A percentile compares a stretch with the other conserved stretches of the same genome.
phyloP scores from a whole-genome alignment of 768 basidiomycete genomes.

The Psilocybe cubensis region DNA sequence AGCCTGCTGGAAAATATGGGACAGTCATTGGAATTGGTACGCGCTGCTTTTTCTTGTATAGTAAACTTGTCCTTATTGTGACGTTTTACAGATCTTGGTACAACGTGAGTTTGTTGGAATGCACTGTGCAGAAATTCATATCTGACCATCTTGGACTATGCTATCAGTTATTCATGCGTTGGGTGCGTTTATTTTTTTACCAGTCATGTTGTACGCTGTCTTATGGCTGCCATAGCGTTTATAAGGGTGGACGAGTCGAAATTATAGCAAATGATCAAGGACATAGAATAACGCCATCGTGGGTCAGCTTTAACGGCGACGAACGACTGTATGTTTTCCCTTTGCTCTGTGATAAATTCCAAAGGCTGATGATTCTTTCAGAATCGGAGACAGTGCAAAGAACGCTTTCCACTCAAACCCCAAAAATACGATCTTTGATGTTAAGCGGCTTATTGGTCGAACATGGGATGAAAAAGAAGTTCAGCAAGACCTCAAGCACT shows the following conservation, averaged over 20 bases:
- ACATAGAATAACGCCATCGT: slow-evolving; percentile 89
- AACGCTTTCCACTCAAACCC: slow-evolving; percentile 93
- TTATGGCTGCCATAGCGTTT: slow-evolving; percentile 34
- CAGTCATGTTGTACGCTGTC: background rate
- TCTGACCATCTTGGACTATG: slow-evolving; percentile 3
- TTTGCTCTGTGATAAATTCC: background rate
- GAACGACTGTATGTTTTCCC: slow-evolving; percentile 63
- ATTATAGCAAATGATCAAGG: slow-evolving; percentile 93
- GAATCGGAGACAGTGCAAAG: slow-evolving; percentile 90
- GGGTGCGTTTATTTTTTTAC: slow-evolving; percentile 27
- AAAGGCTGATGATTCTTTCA: slow-evolving; percentile 11
- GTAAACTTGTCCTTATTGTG: background rate
- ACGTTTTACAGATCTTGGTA: slow-evolving; percentile 66
- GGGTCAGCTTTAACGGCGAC: slow-evolving; percentile 89
- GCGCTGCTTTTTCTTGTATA: slow-evolving; percentile 18
- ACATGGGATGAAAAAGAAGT: slow-evolving; percentile 79
- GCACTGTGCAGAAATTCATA: slow-evolving; percentile 1
- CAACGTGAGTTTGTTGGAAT: slow-evolving; percentile 50
- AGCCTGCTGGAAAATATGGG: slow-evolving; percentile 62
- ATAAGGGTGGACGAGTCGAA: slow-evolving; percentile 61
- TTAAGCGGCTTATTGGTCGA: slow-evolving; percentile 91
- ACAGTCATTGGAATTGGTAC: slow-evolving; percentile 82
- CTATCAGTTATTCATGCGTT: slow-evolving; percentile 71
- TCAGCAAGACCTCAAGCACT: slow-evolving; percentile 83
- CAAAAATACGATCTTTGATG: slow-evolving; percentile 94